Percentiles rank a stretch among this genome's conserved stretches.
phyloP scores from a whole-genome alignment of 441 rosid genomes.

The Adansonia grandidieri region DNA sequence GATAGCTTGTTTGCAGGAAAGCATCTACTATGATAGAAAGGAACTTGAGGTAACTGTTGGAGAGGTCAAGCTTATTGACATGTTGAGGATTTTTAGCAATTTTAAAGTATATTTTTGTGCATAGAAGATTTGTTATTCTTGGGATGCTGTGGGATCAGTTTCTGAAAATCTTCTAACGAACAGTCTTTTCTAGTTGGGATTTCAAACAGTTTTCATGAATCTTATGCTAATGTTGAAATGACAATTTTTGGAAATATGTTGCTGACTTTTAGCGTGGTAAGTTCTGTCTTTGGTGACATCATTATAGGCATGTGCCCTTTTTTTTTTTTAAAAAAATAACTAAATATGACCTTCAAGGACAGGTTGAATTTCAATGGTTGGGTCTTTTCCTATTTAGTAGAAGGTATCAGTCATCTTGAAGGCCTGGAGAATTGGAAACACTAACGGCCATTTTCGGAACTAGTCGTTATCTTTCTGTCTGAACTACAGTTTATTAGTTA shows the following conservation, averaged over 20 bases:
- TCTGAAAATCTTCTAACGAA: background rate
- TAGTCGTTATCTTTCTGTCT: background rate
- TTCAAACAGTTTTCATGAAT: background rate
- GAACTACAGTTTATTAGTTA: background rate
- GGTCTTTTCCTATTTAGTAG: background rate
- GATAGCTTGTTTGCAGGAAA: background rate
- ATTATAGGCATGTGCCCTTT: background rate
- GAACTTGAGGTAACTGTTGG: background rate
- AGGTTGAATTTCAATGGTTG: background rate
- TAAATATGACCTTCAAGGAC: constrained; percentile 4
- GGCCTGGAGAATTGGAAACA: background rate
- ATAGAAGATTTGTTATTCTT: background rate
- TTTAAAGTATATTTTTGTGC: background rate
- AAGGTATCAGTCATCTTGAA: background rate
- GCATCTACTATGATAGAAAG: background rate
- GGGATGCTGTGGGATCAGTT: background rate
- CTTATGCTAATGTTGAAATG: background rate
- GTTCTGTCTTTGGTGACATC: background rate
- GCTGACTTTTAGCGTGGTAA: background rate
- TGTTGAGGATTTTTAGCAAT: background rate
- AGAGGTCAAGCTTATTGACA: background rate
- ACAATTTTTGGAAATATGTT: background rate
- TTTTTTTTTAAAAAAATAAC: background rate
- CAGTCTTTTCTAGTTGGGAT: background rate
- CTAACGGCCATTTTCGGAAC: background rate